Evolutionary conservation across 2,329 filamentous ascomycete species (phyloP).

Genomic region (Verticillium albo-atrum): DNA sequence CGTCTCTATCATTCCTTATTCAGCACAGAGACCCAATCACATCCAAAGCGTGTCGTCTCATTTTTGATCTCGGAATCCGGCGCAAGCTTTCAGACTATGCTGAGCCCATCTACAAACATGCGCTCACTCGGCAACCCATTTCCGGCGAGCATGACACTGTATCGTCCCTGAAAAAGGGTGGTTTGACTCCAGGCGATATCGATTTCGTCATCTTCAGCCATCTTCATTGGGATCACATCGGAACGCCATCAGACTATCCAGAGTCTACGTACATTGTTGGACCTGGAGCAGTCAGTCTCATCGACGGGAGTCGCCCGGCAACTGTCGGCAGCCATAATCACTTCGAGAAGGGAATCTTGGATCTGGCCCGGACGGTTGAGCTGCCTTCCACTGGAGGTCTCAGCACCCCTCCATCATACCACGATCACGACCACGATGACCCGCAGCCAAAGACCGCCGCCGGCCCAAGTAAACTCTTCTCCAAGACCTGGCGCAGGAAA

Average conservation of each 20-base stretch:
- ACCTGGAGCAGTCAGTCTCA: slow-evolving; percentile 23
- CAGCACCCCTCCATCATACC: too few species aligned
- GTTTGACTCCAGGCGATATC: slow-evolving; percentile 14
- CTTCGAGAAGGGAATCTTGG: neutral
- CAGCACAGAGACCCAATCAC: neutral
- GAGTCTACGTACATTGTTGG: slow-evolving; percentile 46
- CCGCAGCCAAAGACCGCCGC: too few species aligned
- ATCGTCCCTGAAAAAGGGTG: neutral
- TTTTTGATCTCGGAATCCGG: neutral
- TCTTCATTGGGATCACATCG: slow-evolving; percentile 54
- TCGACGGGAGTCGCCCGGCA: neutral
- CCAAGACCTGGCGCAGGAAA: too few species aligned
- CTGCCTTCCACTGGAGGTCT: neutral
- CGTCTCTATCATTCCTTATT: neutral
- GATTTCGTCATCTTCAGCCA: slow-evolving; percentile 41
- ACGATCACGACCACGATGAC: too few species aligned
- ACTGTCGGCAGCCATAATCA: neutral
- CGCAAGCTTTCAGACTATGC: neutral
- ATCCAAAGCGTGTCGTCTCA: neutral
- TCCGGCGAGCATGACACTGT: neutral
- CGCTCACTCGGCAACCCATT: neutral
- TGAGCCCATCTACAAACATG: neutral
- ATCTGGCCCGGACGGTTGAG: neutral
- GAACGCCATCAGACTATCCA: slow-evolving; percentile 48
- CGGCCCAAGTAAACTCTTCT: too few species aligned